Base-by-base conservation (phyloP, 495 filamentous ascomycete genomes). In the Hypoxylon crocopeplum region DNA sequence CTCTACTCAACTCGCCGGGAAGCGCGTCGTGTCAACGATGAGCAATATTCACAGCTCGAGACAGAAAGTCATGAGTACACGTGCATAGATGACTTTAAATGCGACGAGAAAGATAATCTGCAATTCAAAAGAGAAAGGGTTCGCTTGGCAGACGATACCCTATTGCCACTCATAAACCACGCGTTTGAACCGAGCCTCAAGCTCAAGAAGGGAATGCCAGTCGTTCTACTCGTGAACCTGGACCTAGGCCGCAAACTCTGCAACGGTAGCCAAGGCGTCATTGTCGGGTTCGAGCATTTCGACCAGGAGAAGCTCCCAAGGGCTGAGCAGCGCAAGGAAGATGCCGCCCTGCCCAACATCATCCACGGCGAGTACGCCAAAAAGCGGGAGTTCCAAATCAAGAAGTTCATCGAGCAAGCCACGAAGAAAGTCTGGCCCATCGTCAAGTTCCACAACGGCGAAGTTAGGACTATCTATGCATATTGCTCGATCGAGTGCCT, bases 221-320 rank as follows among this genome's bases (percentile, higher is more conserved):
- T 98, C 19, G 94, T 98, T 82, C 77, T 98, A 8, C 94, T 97
- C 71, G 92, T 92, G 54, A 98, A 98, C 64, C 83, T 97, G 67
- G 91, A 97, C 69, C 51, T 78, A 1, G 1, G n/a, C 0, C 81
- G 86, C 2, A 82, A 80, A 0, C 84, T 97, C 0, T 93, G 94
- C 64, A 98, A 98, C 62, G 93, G 93, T 4, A 95, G 91, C 2
- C 83, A 97, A 53, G 93, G 93, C 1, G 84, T 86, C 48, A 86
- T 98, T 7, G 75, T 86, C 15, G 89, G 83, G 2, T 98, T 96
- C 71, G 88, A 89, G 34, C 69, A 73, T 1, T 88, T 86, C 61
- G 75, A 82, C 7, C 75, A 80, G 5, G 76, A 85, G 27, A 84
- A 85, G 19, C 75, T 85, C 6, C 84, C 82, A 41, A 66, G 77